phyloP scores from a whole-genome alignment of 345 rosid species.

The Brassica carinata region DNA sequence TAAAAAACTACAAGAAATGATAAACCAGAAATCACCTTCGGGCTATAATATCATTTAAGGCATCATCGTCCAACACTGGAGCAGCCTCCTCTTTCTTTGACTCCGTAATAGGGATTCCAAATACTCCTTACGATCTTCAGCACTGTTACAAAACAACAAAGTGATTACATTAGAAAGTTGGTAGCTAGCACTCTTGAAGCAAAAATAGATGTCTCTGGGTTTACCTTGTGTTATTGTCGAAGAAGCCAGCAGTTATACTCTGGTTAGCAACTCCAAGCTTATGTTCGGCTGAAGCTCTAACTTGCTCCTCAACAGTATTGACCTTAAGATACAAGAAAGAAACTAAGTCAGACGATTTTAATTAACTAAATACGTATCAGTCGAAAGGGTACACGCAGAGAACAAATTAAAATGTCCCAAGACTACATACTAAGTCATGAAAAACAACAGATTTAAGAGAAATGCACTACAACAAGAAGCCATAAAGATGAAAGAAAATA shows the following conservation, averaged over 20 bases:
- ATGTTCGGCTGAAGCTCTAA: slow-evolving; percentile 93
- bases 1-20: neutral
- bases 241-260: slow-evolving; percentile 96
- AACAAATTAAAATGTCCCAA: slow-evolving; percentile 1
- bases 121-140: slow-evolving; percentile 93
- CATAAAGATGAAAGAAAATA: neutral
- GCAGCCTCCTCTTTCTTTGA: slow-evolving; percentile 91
- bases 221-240: slow-evolving; percentile 93
- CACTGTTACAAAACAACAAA: slow-evolving; percentile 52
- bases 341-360: neutral
- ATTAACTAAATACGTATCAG: neutral
- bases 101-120: slow-evolving; percentile 87
- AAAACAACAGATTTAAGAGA: slow-evolving; percentile 7
- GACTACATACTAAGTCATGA: neutral
- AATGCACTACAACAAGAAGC: slow-evolving; percentile 2
- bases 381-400: neutral
- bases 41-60: slow-evolving; percentile 76
- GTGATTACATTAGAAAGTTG: neutral
- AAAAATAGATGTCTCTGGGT: neutral
- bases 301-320: slow-evolving; percentile 95
- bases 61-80: slow-evolving; percentile 88
- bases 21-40: slow-evolving; percentile 61
- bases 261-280: slow-evolving; percentile 97
- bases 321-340: slow-evolving; percentile 51
- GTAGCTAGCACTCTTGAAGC: neutral